Conservation (phyloP, 805 yeast species). For the Tetrapisispora nanseiensis region DNA sequence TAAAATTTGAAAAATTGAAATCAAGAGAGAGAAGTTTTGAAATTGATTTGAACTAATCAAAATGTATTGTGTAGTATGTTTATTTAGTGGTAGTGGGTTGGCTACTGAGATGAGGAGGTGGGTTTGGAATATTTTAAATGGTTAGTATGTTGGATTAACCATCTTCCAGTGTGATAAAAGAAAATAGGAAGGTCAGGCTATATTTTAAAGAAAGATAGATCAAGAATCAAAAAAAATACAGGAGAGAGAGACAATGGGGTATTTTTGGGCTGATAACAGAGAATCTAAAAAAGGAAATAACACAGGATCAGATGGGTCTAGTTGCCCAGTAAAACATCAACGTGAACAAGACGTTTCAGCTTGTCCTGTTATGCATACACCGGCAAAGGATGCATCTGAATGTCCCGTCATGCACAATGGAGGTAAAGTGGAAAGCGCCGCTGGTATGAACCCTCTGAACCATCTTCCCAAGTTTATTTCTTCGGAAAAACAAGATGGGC, state of each 20-base stretch:
- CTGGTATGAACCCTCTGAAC: slow-evolving; percentile 62
- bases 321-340: slow-evolving; percentile 5
- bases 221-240: not conserved
- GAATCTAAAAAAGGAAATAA: not conserved
- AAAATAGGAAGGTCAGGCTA: no score
- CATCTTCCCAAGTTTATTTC: slow-evolving; percentile 72
- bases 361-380: slow-evolving; percentile 34
- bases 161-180: no score
- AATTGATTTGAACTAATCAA: no score
- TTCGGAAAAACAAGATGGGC: slow-evolving; percentile 65
- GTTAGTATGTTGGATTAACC: no score
- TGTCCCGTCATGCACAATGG: slow-evolving; percentile 26
- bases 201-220: no score
- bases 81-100: no score
- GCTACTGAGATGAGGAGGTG: no score
- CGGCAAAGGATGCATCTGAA: not conserved
- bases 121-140: no score
- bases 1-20: no score
- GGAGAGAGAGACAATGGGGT: not conserved
- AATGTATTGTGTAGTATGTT: no score
- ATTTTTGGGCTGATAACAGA: not conserved
- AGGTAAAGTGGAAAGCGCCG: slow-evolving; percentile 20
- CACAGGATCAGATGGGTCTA: not conserved
- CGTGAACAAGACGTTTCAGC: slow-evolving; percentile 32
- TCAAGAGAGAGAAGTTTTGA: no score